Evolutionary conservation across 1,139 yeast species (phyloP).

Genomic region (Magnusiomyces tetraspermus): DNA sequence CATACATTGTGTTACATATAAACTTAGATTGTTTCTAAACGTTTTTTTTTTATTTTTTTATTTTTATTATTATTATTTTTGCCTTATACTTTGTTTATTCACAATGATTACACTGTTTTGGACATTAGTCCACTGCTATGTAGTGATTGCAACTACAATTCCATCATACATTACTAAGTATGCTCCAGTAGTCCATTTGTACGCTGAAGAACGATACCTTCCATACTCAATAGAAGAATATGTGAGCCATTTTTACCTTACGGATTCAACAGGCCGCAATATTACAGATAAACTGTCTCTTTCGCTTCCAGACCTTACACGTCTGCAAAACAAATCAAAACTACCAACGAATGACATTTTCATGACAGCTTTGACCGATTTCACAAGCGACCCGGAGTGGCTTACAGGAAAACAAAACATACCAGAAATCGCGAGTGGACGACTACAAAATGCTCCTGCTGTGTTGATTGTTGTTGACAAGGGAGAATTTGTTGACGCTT

Average conservation of each 20-base stretch:
- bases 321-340: slow-evolving; percentile 9
- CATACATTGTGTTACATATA: no score
- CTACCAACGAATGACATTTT: slow-evolving; percentile 33
- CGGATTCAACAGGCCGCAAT: slow-evolving; percentile 20
- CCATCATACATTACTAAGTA: slow-evolving; percentile 68
- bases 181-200: slow-evolving; percentile 74
- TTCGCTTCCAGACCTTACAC: slow-evolving; percentile 19
- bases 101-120: no score
- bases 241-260: slow-evolving; percentile 49
- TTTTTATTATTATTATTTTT: no score
- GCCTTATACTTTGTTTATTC: no score
- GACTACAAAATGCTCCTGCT: slow-evolving; percentile 68
- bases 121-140: no score
- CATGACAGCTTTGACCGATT: slow-evolving; percentile 62
- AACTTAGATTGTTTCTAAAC: no score
- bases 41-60: no score
- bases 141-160: no score
- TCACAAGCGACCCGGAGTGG: slow-evolving; percentile 74
- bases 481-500: slow-evolving; percentile 92
- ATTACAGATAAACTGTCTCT: slow-evolving; percentile 21
- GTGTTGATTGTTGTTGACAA: slow-evolving; percentile 76
- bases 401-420: slow-evolving; percentile 59
- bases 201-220: slow-evolving; percentile 77
- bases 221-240: slow-evolving; percentile 74
- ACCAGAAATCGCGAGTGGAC: slow-evolving; percentile 67